A percentile compares a stretch with the other conserved stretches of the same genome.
Conservation (phyloP, 2,329 filamentous ascomycete species). For the Ceratocystis alfenasii region DNA sequence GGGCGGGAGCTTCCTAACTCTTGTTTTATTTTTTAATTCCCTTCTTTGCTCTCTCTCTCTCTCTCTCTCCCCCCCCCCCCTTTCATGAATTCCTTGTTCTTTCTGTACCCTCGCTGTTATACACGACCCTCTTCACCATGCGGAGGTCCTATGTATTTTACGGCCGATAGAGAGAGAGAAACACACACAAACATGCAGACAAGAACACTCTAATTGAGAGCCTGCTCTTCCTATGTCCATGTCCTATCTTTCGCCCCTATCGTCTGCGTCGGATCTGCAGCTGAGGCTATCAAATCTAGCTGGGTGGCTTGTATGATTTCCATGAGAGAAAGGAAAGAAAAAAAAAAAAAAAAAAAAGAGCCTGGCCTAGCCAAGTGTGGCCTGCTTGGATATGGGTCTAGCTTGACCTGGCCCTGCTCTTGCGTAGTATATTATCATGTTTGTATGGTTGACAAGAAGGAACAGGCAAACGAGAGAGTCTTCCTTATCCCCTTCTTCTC, state of each 20-base stretch:
- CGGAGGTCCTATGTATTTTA: too few species aligned
- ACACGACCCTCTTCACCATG: too few species aligned
- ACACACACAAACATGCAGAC: too few species aligned
- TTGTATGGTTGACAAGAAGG: not conserved
- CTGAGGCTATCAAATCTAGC: not conserved
- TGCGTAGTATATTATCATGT: not conserved
- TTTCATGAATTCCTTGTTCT: too few species aligned
- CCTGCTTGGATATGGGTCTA: not conserved
- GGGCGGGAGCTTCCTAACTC: not conserved
- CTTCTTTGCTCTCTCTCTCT: not conserved
- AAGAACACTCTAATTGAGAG: not conserved
- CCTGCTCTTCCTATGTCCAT: not conserved
- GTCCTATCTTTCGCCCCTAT: not conserved
- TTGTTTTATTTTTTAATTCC: not conserved
- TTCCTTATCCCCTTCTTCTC: not conserved
- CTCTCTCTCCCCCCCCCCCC: not conserved
- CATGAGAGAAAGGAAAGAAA: not conserved
- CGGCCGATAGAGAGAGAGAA: too few species aligned
- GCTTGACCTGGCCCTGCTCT: not conserved
- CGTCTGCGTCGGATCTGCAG: constrained; percentile 1
- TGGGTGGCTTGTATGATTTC: not conserved
- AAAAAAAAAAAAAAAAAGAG: too few species aligned
- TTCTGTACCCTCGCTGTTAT: too few species aligned
- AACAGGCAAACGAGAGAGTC: too few species aligned
- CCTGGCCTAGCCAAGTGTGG: too few species aligned